phyloP scores from a whole-genome alignment of 2,329 filamentous ascomycete genomes.

The Diaporthe vaccinii region DNA sequence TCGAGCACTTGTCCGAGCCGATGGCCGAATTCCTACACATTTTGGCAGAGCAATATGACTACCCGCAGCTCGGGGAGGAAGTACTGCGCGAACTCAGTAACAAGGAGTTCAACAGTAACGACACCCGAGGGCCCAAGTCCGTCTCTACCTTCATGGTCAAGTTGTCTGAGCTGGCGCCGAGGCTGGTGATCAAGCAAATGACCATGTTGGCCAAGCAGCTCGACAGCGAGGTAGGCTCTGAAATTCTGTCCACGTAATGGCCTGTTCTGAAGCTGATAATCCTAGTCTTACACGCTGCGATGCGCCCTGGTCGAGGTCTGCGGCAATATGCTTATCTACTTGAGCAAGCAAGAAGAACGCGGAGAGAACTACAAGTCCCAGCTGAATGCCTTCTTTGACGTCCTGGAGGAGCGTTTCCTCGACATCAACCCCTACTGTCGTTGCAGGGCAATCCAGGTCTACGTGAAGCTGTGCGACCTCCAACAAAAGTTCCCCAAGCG shows the following conservation, averaged over 20 bases:
- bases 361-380: constrained; percentile 95
- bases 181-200: constrained; percentile 97
- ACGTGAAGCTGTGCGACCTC: constrained; percentile 91
- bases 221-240: constrained; percentile 81
- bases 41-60: constrained; percentile 96
- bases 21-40: constrained; percentile 99
- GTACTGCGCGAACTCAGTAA: constrained; percentile 94
- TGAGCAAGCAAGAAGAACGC: constrained; percentile 91
- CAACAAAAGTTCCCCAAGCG: constrained; percentile 96
- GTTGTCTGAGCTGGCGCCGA: constrained; percentile 90
- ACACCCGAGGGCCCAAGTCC: constrained; percentile 94
- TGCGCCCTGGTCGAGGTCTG: constrained; percentile 97
- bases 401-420: constrained; percentile 94
- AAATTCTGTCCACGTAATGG: too few species aligned
- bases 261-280: constrained; percentile 43
- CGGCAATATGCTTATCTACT: constrained; percentile 91
- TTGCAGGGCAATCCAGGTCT: constrained; percentile 92
- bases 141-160: constrained; percentile 95
- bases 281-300: constrained; percentile 87
- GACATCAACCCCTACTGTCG: constrained; percentile 98
- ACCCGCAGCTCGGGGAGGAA: constrained; percentile 94
- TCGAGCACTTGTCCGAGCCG: constrained; percentile 97
- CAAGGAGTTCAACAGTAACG: constrained; percentile 98
- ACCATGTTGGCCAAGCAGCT: constrained; percentile 93
- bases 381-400: constrained; percentile 96